A percentile compares a stretch with the other conserved stretches of the same genome.
These are phyloP conservation scores for Sideroxylon spinosum DNA, from an alignment of 179 eudicot species.

Conservation along the genomic window DNA sequence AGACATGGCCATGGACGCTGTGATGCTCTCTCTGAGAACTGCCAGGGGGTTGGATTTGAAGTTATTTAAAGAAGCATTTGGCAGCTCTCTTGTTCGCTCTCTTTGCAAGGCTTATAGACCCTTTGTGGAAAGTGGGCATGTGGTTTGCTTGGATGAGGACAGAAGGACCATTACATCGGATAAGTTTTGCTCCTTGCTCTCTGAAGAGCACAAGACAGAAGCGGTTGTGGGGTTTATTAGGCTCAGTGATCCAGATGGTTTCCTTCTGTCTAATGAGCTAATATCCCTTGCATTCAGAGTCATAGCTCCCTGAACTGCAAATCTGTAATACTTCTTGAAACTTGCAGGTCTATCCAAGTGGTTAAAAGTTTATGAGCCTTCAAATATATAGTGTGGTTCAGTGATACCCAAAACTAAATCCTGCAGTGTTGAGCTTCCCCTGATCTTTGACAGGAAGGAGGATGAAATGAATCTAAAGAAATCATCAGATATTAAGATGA, in stretches of 20 bases:
- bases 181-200: slow-evolving; percentile 36
- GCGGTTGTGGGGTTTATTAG: slow-evolving; percentile 50
- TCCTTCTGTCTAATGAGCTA: slow-evolving; percentile 80
- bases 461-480: no score
- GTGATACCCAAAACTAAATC: no score
- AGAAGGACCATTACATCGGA: slow-evolving; percentile 39
- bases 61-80: slow-evolving; percentile 51
- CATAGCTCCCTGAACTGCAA: slow-evolving; percentile 45
- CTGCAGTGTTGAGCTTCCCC: no score
- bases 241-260: slow-evolving; percentile 94
- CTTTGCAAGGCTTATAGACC: slow-evolving; percentile 56
- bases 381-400: no score
- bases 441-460: no score
- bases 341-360: no score
- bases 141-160: slow-evolving; percentile 56
- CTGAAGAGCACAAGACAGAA: slow-evolving; percentile 26
- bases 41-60: slow-evolving; percentile 67
- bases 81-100: slow-evolving; percentile 41
- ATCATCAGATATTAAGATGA: no score
- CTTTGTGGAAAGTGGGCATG: slow-evolving; percentile 74
- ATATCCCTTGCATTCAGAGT: slow-evolving; percentile 74
- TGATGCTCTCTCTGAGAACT: slow-evolving; percentile 88
- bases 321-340: neutral
- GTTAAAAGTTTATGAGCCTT: neutral
- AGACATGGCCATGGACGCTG: slow-evolving; percentile 73